phyloP scores from a whole-genome alignment of 2,329 filamentous ascomycete species.

The Colletotrichum australisinense region DNA sequence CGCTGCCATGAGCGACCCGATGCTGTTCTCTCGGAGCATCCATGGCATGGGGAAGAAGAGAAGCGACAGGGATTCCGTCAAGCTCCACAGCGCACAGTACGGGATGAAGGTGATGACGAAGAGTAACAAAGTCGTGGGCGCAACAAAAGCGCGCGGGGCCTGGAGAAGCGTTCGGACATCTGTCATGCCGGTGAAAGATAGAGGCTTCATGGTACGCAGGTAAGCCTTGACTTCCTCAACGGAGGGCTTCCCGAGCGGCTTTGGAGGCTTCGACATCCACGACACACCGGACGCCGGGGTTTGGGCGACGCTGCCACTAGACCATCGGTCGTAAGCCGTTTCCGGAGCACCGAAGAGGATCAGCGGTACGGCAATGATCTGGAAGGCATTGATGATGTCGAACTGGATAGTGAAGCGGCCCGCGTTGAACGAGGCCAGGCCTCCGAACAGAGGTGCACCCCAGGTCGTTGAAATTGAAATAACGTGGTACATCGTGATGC shows the following conservation, averaged over 20 bases:
- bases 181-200: conserved; percentile 48
- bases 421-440: conserved; percentile 55
- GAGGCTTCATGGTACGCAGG: conserved; percentile 51
- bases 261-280: conserved; percentile 4
- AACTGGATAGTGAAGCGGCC: conserved; percentile 61
- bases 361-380: conserved; percentile 58
- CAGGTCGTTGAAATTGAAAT: conserved; percentile 60
- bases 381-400: conserved; percentile 61
- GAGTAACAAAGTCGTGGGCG: conserved; percentile 62
- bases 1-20: conserved; percentile 58
- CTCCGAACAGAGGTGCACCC: conserved; percentile 65
- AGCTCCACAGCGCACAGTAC: conserved; percentile 58
- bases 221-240: conserved; percentile 50
- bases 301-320: conserved; percentile 25
- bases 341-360: conserved; percentile 63
- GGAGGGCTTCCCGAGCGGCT: conserved; percentile 41
- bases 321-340: conserved; percentile 61
- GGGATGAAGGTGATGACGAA: conserved; percentile 59
- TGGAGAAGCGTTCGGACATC: conserved; percentile 52
- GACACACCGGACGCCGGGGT: conserved; percentile 36
- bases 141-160: conserved; percentile 57
- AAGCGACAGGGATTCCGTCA: conserved; percentile 57
- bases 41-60: conserved; percentile 57
- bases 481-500: conserved; percentile 58
- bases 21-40: conserved; percentile 50